Conservation (phyloP, 2,329 filamentous ascomycete genomes). For the Fusarium napiforme region DNA sequence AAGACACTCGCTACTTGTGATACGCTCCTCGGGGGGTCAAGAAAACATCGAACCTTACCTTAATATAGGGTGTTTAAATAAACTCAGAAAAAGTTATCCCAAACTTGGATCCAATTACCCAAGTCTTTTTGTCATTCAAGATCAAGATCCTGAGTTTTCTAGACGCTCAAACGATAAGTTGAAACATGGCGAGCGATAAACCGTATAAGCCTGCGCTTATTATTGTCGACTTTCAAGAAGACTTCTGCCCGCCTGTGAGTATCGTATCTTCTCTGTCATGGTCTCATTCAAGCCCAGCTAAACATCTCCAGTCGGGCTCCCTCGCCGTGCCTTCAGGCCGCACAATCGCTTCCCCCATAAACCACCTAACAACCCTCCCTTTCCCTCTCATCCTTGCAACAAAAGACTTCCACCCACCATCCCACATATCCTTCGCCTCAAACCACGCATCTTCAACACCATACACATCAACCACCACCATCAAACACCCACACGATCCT, state of each 20-base stretch:
- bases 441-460: constrained; percentile 78
- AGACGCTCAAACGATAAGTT: not conserved
- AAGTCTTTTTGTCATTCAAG: too few species aligned
- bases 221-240: constrained; percentile 90
- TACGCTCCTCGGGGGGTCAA: too few species aligned
- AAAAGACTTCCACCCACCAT: constrained; percentile 87
- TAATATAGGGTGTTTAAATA: too few species aligned
- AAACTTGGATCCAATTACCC: too few species aligned
- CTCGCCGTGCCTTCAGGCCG: constrained; percentile 83
- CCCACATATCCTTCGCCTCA: constrained; percentile 88
- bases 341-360: constrained; percentile 75
- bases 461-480: constrained; percentile 71
- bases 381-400: constrained; percentile 84
- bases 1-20: not conserved
- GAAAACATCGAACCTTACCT: too few species aligned
- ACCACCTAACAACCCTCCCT: constrained; percentile 76
- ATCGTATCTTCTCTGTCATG: not conserved
- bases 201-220: constrained; percentile 66
- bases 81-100: too few species aligned
- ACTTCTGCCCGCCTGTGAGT: constrained; percentile 90
- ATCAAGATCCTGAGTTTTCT: too few species aligned
- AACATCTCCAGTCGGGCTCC: constrained; percentile 74
- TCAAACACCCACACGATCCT: constrained; percentile 74
- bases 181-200: constrained; percentile 1
- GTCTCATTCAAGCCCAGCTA: not conserved